phyloP scores from a whole-genome alignment of 2,329 filamentous ascomycete genomes.

The Clarireedia paspali region DNA sequence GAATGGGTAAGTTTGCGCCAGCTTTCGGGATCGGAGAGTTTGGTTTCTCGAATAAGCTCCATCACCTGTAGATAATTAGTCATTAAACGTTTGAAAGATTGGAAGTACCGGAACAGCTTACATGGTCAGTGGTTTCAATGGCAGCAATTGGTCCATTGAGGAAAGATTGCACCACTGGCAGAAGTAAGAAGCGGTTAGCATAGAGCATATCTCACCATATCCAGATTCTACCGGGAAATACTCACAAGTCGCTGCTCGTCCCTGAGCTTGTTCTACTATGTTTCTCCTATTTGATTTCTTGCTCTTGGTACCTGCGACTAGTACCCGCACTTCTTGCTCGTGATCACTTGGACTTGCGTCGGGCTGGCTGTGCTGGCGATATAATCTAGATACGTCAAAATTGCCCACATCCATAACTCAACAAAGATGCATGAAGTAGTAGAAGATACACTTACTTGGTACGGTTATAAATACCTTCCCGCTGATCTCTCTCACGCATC shows the following conservation, averaged over 20 bases:
- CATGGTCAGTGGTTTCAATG: conserved; percentile 78
- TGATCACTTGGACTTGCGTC: conserved; percentile 31
- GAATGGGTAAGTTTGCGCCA: conserved; percentile 78
- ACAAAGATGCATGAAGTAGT: neutral
- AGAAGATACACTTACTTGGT: conserved; percentile 16
- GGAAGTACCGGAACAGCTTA: conserved; percentile 30
- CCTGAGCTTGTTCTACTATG: conserved; percentile 73
- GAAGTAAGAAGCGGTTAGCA: neutral
- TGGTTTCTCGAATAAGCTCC: conserved; percentile 65
- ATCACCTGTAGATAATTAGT: conserved; percentile 34
- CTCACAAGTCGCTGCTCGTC: conserved; percentile 42
- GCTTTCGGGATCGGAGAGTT: conserved; percentile 70
- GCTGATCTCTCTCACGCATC: conserved; percentile 68
- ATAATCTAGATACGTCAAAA: conserved; percentile 19
- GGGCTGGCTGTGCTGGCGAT: conserved; percentile 21
- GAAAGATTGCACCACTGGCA: conserved; percentile 56
- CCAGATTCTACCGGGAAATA: neutral
- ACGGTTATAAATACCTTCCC: conserved; percentile 42
- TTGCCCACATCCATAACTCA: neutral
- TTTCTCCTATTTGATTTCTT: conserved; percentile 88
- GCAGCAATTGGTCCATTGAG: conserved; percentile 75
- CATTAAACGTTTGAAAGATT: neutral
- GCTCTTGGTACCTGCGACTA: conserved; percentile 72
- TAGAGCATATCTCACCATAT: neutral
- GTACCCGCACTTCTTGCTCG: conserved; percentile 73